Percentiles rank a stretch among this genome's conserved stretches.
phyloP scores from a whole-genome alignment of 192 early-diverging fungal genomes.

The Backusella australiensis region DNA sequence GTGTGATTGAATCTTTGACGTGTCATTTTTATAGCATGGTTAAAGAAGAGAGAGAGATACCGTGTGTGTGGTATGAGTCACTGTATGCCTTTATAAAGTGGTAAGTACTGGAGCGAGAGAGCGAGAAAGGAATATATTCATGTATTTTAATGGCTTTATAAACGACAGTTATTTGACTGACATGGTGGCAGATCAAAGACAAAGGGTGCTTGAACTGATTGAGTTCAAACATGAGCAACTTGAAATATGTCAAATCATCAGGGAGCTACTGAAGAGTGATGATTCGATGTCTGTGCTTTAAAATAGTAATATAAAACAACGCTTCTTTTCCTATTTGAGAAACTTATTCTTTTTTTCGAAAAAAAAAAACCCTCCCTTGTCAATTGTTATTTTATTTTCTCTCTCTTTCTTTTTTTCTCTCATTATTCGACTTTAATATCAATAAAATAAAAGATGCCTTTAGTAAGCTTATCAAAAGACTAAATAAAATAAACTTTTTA shows the following conservation, averaged over 20 bases:
- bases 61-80: constrained; percentile 11
- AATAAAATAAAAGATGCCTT: constrained; percentile 28
- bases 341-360: not conserved
- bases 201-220: not conserved
- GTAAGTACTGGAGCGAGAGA: not conserved
- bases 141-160: not conserved
- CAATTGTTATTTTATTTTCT: not conserved
- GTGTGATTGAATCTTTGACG: constrained; percentile 4
- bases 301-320: not conserved
- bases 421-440: not conserved
- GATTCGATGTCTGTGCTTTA: not conserved
- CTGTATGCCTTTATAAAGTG: constrained; percentile 1
- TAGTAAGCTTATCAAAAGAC: constrained; percentile 21
- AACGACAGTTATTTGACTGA: not conserved
- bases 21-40: not conserved
- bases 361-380: not conserved
- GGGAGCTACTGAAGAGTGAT: not conserved
- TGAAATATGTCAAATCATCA: not conserved
- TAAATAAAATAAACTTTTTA: not conserved
- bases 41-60: not conserved
- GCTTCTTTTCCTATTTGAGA: not conserved
- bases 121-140: not conserved
- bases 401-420: not conserved
- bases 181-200: not conserved
- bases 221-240: not conserved